Percentiles rank a stretch among this genome's conserved stretches.
Evolutionary conservation across 768 basidiomycete species (phyloP).

Genomic region (Tephrocybe sp.): DNA sequence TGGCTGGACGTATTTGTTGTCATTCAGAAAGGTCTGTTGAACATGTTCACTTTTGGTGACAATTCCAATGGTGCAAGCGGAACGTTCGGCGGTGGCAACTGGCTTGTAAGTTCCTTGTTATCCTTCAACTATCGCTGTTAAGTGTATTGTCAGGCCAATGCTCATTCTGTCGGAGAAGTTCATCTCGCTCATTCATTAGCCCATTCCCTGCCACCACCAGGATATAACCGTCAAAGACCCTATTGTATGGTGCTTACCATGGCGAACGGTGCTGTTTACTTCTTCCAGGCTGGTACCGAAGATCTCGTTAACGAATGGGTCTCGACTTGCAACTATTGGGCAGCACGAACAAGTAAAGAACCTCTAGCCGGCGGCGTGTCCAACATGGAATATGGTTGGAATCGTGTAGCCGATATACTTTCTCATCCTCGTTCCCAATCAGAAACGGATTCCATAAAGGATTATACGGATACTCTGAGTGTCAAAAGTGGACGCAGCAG

Average conservation of each 20-base stretch:
- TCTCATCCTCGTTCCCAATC: conserved; percentile 52
- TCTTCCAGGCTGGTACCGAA: conserved; percentile 98
- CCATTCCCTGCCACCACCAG: conserved; percentile 84
- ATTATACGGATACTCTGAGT: conserved; percentile 65
- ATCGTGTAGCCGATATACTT: conserved; percentile 58
- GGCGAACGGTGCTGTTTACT: conserved; percentile 87
- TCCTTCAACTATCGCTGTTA: not conserved
- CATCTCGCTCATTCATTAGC: conserved; percentile 86
- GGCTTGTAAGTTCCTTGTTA: conserved; percentile 70
- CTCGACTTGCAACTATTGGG: conserved; percentile 99
- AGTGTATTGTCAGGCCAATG: conserved; percentile 64
- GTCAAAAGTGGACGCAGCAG: conserved; percentile 73
- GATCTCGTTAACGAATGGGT: conserved; percentile 99
- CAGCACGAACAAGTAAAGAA: conserved; percentile 91
- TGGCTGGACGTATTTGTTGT: conserved; percentile 98
- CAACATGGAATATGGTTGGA: conserved; percentile 99
- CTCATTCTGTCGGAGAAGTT: conserved; percentile 78
- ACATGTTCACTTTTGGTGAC: conserved; percentile 94
- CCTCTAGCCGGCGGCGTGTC: conserved; percentile 95
- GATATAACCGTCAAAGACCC: conserved; percentile 87
- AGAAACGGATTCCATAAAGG: conserved; percentile 49
- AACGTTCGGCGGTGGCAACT: conserved; percentile 93
- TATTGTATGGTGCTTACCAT: conserved; percentile 94
- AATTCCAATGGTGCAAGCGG: conserved; percentile 56
- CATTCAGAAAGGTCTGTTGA: conserved; percentile 90